phyloP scores from a whole-genome alignment of 805 yeast genomes.

The Saccharomycopsis microspora region DNA sequence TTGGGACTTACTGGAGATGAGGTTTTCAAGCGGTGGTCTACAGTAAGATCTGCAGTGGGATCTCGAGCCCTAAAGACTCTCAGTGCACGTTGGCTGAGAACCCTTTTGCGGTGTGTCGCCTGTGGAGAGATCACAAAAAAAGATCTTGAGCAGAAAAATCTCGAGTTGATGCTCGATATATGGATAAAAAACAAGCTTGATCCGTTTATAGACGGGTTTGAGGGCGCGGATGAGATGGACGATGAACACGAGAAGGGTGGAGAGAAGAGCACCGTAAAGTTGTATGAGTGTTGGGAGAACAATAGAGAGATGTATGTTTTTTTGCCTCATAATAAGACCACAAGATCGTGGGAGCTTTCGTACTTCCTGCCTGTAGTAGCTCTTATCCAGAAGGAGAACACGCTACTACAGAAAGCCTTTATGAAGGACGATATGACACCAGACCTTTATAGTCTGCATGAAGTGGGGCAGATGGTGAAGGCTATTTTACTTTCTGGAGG shows the following conservation, averaged over 20 bases:
- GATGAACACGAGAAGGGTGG: not conserved
- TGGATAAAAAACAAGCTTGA: too few species aligned
- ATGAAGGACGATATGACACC: not conserved
- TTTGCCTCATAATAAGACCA: slow-evolving; percentile 18
- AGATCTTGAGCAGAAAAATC: too few species aligned
- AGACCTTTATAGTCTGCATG: not conserved
- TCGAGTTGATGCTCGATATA: too few species aligned
- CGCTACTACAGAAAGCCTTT: slow-evolving; percentile 2
- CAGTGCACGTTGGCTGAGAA: too few species aligned
- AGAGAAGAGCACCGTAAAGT: slow-evolving; percentile 16
- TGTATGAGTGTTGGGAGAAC: slow-evolving; percentile 30
- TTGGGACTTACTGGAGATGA: too few species aligned
- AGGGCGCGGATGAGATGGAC: too few species aligned
- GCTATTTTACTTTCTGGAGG: slow-evolving; percentile 49
- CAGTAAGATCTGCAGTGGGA: too few species aligned
- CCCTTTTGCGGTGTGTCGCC: too few species aligned
- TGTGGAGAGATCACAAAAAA: too few species aligned
- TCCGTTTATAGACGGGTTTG: too few species aligned
- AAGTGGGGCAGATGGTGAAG: slow-evolving; percentile 23
- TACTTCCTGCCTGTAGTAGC: slow-evolving; percentile 41
- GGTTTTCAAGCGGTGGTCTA: too few species aligned
- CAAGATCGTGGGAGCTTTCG: slow-evolving; percentile 21
- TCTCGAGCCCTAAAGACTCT: too few species aligned
- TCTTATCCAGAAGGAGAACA: slow-evolving; percentile 58
- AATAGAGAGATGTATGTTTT: slow-evolving; percentile 38